Evolutionary conservation across 2,329 filamentous ascomycete species (phyloP), one percentile per base, ranked within the genome.

Genomic region (Boeremia lycopersici): DNA sequence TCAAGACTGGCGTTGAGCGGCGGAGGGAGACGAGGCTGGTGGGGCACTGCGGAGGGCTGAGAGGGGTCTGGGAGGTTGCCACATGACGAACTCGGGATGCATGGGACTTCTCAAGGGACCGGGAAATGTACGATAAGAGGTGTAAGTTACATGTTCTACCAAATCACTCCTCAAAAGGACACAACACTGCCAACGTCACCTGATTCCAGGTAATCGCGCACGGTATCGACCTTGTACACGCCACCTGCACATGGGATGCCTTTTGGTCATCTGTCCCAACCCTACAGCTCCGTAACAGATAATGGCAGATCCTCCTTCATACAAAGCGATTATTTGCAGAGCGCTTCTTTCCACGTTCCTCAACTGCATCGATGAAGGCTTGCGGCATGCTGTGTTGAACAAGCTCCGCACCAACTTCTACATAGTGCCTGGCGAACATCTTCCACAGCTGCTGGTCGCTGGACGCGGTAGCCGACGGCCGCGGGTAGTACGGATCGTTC

Each of bases 201-300:
- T 15, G 53, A 33, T 31, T 12, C 48, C 23, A 64, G 45, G 19
- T 5, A 23, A 23, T 23, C 19, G 2, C 5, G 19, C 19, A 23
- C 19, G 19, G 19, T 5, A 19, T 60, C 56, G 4, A 61, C 35
- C 36, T 47, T 47, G 8, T 50, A 52, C 52, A 64, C 29, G 31
- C 57, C 56, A 6, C 67, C 67, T 1, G 58, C 59, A 2, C n/a
- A n/a, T n/a, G n/a, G n/a, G n/a, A 70, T 23, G 5, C 19, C 2
- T 23, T 23, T 5, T 23, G 19, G 19, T 23, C 19, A 23, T 2
- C 19, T 23, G 19, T 23, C 5, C 19, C 19, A 23, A 23, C 19
- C 19, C 19, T 23, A 23, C 5, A 23, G 19, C 19, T 23, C 19
- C 19, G 19, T 23, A 23, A 23, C 19, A 23, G 19, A 23, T 3